Evolutionary conservation across 2,329 filamentous ascomycete species (phyloP).

Genomic region (Neophaeococcomyces mojaviensis): DNA sequence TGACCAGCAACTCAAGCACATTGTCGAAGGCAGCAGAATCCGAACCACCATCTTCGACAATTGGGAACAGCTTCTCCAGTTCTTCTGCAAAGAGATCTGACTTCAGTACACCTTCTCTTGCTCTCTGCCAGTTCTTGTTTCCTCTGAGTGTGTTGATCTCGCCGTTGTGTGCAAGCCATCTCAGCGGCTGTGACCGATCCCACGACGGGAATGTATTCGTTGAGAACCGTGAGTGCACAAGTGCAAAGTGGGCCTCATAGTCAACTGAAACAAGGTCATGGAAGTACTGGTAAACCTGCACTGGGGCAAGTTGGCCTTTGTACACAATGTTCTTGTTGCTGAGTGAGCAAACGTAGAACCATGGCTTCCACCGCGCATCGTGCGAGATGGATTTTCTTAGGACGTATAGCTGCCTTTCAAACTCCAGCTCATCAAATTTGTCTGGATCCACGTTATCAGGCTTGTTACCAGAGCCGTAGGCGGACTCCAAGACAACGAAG

Average conservation of each 20-base stretch:
- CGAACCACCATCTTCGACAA: conserved; percentile 92
- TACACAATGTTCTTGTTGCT: conserved; percentile 99
- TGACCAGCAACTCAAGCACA: conserved; percentile 83
- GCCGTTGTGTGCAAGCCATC: conserved; percentile 97
- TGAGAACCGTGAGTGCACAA: conserved; percentile 94
- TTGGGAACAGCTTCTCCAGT: conserved; percentile 81
- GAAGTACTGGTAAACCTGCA: conserved; percentile 97
- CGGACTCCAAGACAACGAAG: conserved; percentile 79
- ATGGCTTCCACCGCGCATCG: conserved; percentile 90
- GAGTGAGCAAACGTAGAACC: conserved; percentile 96
- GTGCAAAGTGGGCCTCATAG: conserved; percentile 92
- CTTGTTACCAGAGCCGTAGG: conserved; percentile 73
- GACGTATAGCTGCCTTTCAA: conserved; percentile 89
- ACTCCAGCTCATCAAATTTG: conserved; percentile 73
- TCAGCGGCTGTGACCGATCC: conserved; percentile 91
- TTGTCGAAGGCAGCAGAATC: conserved; percentile 98
- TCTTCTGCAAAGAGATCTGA: conserved; percentile 90
- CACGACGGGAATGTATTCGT: conserved; percentile 98
- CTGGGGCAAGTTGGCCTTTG: conserved; percentile 89
- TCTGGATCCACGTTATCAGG: conserved; percentile 72
- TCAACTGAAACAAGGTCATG: conserved; percentile 94
- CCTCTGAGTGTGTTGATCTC: conserved; percentile 96
- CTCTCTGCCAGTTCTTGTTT: conserved; percentile 99
- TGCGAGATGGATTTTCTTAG: conserved; percentile 92
- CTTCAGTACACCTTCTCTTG: conserved; percentile 88